phyloP scores from a whole-genome alignment of 306 rosid species.

The Comarum palustre region DNA sequence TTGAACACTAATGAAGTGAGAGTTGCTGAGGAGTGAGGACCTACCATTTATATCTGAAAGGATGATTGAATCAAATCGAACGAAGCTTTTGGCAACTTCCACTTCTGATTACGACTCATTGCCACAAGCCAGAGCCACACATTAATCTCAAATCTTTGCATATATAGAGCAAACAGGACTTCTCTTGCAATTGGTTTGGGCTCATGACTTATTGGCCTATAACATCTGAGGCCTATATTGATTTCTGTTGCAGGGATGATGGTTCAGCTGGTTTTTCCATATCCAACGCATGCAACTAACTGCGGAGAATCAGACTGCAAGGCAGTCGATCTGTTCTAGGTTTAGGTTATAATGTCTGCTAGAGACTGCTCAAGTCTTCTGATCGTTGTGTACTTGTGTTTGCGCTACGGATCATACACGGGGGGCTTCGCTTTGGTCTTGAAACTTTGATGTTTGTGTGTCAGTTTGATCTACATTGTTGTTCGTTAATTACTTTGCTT shows the following conservation, averaged over 20 bases:
- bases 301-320: not conserved
- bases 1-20: not conserved
- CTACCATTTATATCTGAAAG: not conserved
- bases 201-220: not conserved
- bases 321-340: not conserved
- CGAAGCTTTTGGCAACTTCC: conserved; percentile 15
- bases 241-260: not conserved
- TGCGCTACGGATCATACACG: not conserved
- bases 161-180: not conserved
- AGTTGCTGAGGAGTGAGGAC: not conserved
- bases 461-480: not conserved
- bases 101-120: conserved; percentile 10
- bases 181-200: not conserved
- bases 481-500: not conserved
- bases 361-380: not conserved
- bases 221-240: not conserved
- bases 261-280: not conserved
- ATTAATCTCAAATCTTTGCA: no score
- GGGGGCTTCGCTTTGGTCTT: not conserved
- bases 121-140: no score
- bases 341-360: not conserved
- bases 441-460: not conserved
- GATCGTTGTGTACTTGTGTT: not conserved
- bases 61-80: not conserved
- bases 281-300: not conserved